Conservation (phyloP, 2,329 filamentous ascomycete species). For the Fusarium concolor region DNA sequence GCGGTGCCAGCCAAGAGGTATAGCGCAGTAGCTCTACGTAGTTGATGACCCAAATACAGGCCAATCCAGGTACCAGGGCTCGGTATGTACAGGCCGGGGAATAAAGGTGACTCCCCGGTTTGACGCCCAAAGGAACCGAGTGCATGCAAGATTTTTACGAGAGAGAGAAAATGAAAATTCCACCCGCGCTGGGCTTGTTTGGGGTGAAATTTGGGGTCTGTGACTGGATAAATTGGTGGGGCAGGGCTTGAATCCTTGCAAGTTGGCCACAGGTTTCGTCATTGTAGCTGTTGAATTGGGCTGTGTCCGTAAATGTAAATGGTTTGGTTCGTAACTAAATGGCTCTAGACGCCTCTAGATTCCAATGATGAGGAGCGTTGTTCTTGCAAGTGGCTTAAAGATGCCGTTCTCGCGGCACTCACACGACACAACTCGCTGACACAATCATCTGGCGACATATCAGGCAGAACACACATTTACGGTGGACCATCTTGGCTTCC, state of each 20-base stretch:
- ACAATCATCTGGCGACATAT: too few species aligned
- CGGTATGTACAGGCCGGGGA: slow-evolving; percentile 10
- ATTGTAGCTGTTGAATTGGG: slow-evolving; percentile 27
- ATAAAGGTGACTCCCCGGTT: not conserved
- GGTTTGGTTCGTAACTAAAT: not conserved
- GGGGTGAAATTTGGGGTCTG: not conserved
- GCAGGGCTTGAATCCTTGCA: slow-evolving; percentile 39
- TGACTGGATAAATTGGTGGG: slow-evolving; percentile 33
- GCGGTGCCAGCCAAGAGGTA: slow-evolving; percentile 26
- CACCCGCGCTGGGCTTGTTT: slow-evolving; percentile 34
- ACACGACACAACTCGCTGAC: too few species aligned
- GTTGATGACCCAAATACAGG: not conserved
- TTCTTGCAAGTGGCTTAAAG: not conserved
- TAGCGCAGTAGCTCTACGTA: slow-evolving; percentile 8
- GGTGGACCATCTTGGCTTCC: not conserved
- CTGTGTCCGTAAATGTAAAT: not conserved
- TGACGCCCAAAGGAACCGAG: slow-evolving; percentile 24
- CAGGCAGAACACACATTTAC: too few species aligned
- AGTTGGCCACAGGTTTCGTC: slow-evolving; percentile 42
- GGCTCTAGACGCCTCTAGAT: too few species aligned
- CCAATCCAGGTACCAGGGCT: slow-evolving; percentile 12
- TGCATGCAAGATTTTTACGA: slow-evolving; percentile 15
- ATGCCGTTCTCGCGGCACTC: too few species aligned
- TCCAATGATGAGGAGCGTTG: not conserved
- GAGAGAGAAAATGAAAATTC: slow-evolving; percentile 4